phyloP scores from a whole-genome alignment of 1,284 basidiomycete genomes.

The Melampsora americana region DNA sequence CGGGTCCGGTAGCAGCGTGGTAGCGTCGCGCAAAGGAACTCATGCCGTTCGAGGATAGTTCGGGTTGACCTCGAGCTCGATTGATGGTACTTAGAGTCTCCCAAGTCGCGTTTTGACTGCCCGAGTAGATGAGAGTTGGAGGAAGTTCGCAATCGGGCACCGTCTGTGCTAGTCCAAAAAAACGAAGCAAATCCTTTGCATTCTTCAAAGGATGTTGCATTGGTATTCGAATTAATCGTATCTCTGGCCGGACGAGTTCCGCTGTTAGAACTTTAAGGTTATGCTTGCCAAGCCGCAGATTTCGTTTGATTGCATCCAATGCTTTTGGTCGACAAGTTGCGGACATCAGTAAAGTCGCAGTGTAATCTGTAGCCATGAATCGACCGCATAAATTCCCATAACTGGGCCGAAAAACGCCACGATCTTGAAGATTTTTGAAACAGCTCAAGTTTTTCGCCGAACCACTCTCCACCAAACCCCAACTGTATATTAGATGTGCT shows the following conservation, averaged over 20 bases:
- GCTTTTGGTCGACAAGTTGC: constrained; percentile 17
- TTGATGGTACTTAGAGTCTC: constrained; percentile 1
- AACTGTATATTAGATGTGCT: not conserved
- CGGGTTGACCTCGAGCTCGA: not conserved
- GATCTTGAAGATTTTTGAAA: not conserved
- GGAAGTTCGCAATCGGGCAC: not conserved
- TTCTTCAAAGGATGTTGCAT: constrained; percentile 6
- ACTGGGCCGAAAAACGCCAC: not conserved
- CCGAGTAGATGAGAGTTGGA: constrained; percentile 11
- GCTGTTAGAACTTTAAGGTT: too few species aligned
- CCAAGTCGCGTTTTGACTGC: not conserved
- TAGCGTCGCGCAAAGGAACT: not conserved
- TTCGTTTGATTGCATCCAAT: constrained; percentile 12
- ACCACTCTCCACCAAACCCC: not conserved
- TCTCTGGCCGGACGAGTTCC: constrained; percentile 14
- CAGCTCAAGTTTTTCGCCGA: not conserved
- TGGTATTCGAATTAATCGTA: not conserved
- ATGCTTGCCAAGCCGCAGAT: not conserved
- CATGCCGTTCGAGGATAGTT: not conserved
- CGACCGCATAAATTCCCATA: constrained; percentile 10
- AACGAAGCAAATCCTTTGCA: not conserved
- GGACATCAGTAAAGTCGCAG: constrained; percentile 5
- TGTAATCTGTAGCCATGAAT: not conserved
- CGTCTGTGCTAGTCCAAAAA: not conserved
- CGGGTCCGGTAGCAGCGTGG: not conserved